These are phyloP conservation scores for Alternaria burnsii DNA, from an alignment of 2,329 filamentous ascomycete species.

Conservation along the genomic window DNA sequence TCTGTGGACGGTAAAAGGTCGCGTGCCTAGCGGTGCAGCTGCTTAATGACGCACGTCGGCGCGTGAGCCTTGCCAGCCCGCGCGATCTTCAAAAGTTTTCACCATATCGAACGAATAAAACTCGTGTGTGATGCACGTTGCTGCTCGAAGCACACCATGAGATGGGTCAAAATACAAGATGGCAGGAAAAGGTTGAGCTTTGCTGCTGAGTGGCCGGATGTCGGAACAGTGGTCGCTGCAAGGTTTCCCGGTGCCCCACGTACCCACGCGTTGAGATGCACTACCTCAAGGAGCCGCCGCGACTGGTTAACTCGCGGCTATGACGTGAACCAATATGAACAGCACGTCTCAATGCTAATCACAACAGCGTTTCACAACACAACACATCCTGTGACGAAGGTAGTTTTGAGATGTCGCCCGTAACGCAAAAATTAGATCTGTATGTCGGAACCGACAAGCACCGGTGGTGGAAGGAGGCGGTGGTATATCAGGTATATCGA, in stretches of 20 bases:
- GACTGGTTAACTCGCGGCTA: slow-evolving; percentile 7
- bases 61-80: slow-evolving; percentile 4
- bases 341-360: background rate
- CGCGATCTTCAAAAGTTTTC: background rate
- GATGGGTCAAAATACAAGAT: background rate
- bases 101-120: background rate
- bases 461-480: slow-evolving; percentile 68
- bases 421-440: slow-evolving; percentile 28
- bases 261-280: slow-evolving; percentile 12
- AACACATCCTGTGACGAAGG: background rate
- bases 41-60: slow-evolving; percentile 11
- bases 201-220: slow-evolving; percentile 5
- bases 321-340: slow-evolving; percentile 12
- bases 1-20: slow-evolving; percentile 10
- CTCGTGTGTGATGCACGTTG: background rate
- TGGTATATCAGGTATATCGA: slow-evolving; percentile 61
- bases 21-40: slow-evolving; percentile 7
- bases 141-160: background rate
- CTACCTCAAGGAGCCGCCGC: slow-evolving; percentile 2
- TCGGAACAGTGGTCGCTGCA: slow-evolving; percentile 3
- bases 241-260: background rate
- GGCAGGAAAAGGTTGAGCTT: background rate
- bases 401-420: slow-evolving; percentile 9
- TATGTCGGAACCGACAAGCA: slow-evolving; percentile 47
- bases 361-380: background rate